phyloP scores from a whole-genome alignment of 352 stramenopile species.

The Phytophthora fragariaefolia region DNA sequence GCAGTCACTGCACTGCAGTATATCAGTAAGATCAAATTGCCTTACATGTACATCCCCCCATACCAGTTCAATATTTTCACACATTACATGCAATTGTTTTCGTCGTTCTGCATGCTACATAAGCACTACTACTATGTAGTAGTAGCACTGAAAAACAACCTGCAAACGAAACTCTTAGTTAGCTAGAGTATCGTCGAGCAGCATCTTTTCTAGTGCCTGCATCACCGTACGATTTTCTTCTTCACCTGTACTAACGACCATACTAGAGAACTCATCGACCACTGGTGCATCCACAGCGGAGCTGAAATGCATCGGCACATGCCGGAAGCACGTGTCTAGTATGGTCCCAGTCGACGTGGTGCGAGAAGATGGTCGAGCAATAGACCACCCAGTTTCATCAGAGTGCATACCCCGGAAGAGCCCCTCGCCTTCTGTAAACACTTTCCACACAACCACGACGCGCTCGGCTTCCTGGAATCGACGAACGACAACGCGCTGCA shows the following conservation, averaged over 20 bases:
- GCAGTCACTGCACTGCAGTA: no score
- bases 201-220: conserved; percentile 31
- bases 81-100: no score
- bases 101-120: no score
- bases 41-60: no score
- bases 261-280: conserved; percentile 33
- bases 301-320: conserved; percentile 43
- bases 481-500: conserved; percentile 43
- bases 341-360: conserved; percentile 18
- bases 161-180: no score
- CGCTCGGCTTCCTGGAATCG: conserved; percentile 54
- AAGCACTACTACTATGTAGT: no score
- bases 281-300: conserved; percentile 7
- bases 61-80: no score
- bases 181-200: conserved; percentile 26
- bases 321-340: conserved; percentile 34
- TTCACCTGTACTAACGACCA: conserved; percentile 30
- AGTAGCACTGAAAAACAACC: no score
- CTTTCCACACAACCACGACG: conserved; percentile 66
- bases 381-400: conserved; percentile 41
- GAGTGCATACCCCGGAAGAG: conserved; percentile 36
- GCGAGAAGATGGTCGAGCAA: conserved; percentile 17
- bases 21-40: no score
- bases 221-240: conserved; percentile 30
- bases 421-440: conserved; percentile 54